Evolutionary conservation across 192 early-diverging fungal species (phyloP).

Genomic region (Fimicolochytrium jonesii): DNA sequence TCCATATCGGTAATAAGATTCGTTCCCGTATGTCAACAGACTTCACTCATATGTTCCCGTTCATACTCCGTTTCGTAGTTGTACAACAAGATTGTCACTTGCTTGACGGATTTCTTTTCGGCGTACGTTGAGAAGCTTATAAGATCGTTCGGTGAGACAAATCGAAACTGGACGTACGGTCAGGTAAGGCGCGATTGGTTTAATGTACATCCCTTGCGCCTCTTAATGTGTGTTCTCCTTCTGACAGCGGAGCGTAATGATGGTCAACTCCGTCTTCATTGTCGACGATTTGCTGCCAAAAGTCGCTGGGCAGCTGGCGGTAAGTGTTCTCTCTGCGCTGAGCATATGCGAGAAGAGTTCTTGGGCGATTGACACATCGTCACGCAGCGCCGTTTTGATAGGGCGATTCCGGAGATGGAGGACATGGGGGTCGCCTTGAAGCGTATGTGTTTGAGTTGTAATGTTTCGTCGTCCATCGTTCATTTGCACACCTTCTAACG

Average conservation of each 20-base stretch:
- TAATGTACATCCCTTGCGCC: background rate
- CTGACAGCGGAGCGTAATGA: constrained; percentile 28
- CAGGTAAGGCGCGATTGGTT: constrained; percentile 45
- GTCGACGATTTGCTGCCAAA: constrained; percentile 58
- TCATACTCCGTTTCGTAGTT: constrained; percentile 40
- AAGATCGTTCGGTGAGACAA: constrained; percentile 36
- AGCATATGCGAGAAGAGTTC: background rate
- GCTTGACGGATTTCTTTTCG: constrained; percentile 60
- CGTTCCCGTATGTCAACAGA: too few species aligned
- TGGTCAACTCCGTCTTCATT: constrained; percentile 49
- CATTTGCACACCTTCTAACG: too few species aligned
- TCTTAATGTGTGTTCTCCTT: too few species aligned
- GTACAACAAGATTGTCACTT: constrained; percentile 65
- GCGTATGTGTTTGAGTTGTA: too few species aligned
- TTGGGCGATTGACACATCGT: background rate
- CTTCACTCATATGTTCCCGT: too few species aligned
- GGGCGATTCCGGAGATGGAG: constrained; percentile 79
- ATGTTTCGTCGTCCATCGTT: too few species aligned
- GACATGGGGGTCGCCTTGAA: constrained; percentile 22
- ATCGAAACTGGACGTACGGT: constrained; percentile 34
- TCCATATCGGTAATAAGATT: constrained; percentile 60
- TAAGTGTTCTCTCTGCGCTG: constrained; percentile 26
- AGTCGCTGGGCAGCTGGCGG: constrained; percentile 53
- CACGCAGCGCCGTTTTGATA: constrained; percentile 63
- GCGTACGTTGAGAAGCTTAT: constrained; percentile 57